Base-by-base conservation (phyloP, 352 stramenopile species). In the Phytophthora hibernalis region DNA sequence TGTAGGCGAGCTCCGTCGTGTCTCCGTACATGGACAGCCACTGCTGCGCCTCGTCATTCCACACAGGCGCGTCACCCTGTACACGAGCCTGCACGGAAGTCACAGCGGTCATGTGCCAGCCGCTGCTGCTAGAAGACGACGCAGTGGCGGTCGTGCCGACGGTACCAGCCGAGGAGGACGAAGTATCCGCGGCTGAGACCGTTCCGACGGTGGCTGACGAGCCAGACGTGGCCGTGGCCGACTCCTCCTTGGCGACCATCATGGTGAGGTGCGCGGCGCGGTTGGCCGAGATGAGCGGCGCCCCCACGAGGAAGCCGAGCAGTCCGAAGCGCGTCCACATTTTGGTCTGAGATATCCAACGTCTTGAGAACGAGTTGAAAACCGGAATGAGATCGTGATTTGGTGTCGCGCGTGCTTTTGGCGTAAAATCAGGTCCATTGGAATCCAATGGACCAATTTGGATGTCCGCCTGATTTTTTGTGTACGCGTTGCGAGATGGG, bases 31-130 rank as follows among this genome's bases (percentile, higher is more conserved):
- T 63, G n/a, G 76, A 81, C 37, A 78, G 35, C 65, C 68, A 87
- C 37, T 74, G 20, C 13, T 70, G 20, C 10, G 68, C 65, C 13
- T 76, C 62, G 2, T 69, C 57, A 18, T 81, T 68, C 73, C 70
- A 85, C 13, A 72, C 60, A 3, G 82, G 82, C 3, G 62, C 52
- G 33, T 87, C 73, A 10, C 75, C 77, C 61, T 91, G 78, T 20
- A 89, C 79, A 47, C 83, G 83, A 11, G 68, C 80, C 26, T 90
- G 81, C 16, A 91, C 50, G 0, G 65, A 61, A 1, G 54, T 80
- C 8, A 90, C 77, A 4, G 61, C 18, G n/a, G 16, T 70, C 66
- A 74, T 74, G 54, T 70, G 60, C 66, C 66, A 74, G 13, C 60
- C 59, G 12, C 53, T 52, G 52, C 47, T 70, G 45, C 48, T 54